Base-by-base conservation (phyloP, 768 basidiomycete species). In the Hemileccinum impolitum region DNA sequence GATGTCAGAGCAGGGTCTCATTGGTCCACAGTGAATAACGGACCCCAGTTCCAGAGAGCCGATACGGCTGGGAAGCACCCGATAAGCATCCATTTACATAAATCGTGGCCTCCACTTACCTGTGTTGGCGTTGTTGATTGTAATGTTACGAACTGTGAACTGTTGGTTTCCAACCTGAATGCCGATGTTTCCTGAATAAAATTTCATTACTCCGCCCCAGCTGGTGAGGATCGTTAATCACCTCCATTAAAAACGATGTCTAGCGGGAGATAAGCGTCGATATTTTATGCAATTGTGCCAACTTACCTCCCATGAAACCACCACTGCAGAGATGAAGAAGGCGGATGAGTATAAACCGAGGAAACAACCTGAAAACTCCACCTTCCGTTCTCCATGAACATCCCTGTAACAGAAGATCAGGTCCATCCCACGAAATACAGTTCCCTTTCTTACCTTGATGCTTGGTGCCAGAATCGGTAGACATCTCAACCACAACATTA, bases 91-190 rank as follows among this genome's bases (percentile, higher is more conserved):
- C 10, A n/a, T 25, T 12, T 19, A 26, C 13, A 10, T 1, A n/a
- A 12, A 39, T 23, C 13, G 34, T 11, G 6, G 1, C 6, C 13
- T 15, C 10, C 14, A 43, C 60, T 51, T 45, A 72, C 73, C 74
- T 35, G 60, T 64, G 13, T 69, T 55, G 15, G 74, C 73, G 49
- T 78, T 76, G 54, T 75, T 77, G 36, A 79, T 57, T 1, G 75
- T 79, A 43, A 85, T 64, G 56, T 85, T 85, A 21, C 84, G 77
- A 34, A 84, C 79, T 0, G 82, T 84, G 55, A 85, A 84, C 75
- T 90, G 88, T 66, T 91, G 87, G 53, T 84, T 90, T 47, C 87
- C 88, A 39, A 84, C 82, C 72, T 77, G 79, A 39, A 90, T 81
- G 11, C 84, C 88, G 39, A 72, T 82, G 38, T 55, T 63, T 61